Percentiles rank a stretch among this genome's conserved stretches.
Evolutionary conservation across 139 green algal genomes (phyloP).

Genomic region (Edaphochlamys debaryana): DNA sequence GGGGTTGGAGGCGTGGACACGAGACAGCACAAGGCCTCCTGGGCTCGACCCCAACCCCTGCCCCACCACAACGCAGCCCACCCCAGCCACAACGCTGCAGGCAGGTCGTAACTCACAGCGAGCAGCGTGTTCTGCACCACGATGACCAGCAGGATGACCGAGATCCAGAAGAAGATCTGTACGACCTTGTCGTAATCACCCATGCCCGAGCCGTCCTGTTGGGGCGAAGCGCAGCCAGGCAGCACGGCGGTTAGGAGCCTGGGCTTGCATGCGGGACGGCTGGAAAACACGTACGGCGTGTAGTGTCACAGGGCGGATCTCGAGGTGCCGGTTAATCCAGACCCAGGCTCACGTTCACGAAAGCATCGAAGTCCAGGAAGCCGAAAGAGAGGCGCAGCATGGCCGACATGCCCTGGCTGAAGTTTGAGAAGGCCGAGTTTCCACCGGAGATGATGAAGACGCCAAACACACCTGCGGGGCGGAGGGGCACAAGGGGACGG

Average conservation of each 20-base stretch:
- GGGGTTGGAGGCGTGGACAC: too few species aligned
- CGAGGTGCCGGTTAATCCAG: too few species aligned
- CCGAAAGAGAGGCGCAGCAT: conserved; percentile 7
- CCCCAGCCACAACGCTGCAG: too few species aligned
- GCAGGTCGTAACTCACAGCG: not conserved
- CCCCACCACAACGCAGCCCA: too few species aligned
- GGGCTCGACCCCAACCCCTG: too few species aligned
- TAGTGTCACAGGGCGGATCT: too few species aligned
- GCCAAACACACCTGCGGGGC: not conserved
- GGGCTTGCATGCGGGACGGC: too few species aligned
- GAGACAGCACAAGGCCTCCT: too few species aligned
- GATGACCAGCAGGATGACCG: conserved; percentile 3
- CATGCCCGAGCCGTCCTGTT: not conserved
- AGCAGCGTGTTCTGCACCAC: conserved; percentile 31
- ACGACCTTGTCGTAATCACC: not conserved
- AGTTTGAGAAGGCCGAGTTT: not conserved
- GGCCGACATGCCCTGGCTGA: not conserved
- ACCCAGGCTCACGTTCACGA: not conserved
- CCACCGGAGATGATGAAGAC: conserved; percentile 14
- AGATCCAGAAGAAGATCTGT: conserved; percentile 5
- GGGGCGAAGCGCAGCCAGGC: not conserved
- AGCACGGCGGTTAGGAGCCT: too few species aligned
- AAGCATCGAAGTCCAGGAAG: conserved; percentile 4
- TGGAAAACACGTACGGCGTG: too few species aligned
- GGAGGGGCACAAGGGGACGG: too few species aligned